Evolutionary conservation across 768 basidiomycete species (phyloP), one percentile per base, ranked within the genome.

Genomic region (Pleurotus djamor): DNA sequence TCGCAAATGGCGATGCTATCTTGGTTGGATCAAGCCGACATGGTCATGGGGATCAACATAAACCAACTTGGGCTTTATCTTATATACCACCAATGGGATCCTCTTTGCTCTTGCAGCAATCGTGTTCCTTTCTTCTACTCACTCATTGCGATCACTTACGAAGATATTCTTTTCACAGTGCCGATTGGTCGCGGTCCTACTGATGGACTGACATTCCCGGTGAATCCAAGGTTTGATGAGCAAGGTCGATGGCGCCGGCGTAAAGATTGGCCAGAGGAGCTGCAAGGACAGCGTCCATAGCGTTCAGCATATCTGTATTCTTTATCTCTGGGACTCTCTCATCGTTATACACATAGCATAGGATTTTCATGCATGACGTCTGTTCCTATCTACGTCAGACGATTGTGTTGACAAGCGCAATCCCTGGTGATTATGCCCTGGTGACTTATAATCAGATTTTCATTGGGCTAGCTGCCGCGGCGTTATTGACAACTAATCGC

Each of bases 181-280:
- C 81, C 82, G 17, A 71, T 80, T 44, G 79, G 79, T 57, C 73
- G 71, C 45, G 77, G 75, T 28, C 69, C 74, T 54, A 75, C 73
- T 49, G 85, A 91, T 66, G 92, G 91, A 3, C 60, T 89, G 28
- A 72, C 72, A 36, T 93, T 86, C 67, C 81, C 81, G 16, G 77
- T 79, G 9, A 94, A 93, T 66, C 89, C 89, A 41, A 81, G 92
- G 13, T 92, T 91, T 69, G 87, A 88, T 67, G 63, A 67, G 1
- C 81, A 87, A 48, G 92, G 92, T 52, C 76, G 83, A 41, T 88
- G 87, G 86, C 72, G 79, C 57, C 77, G 80, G 66, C 79, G 92
- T 38, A 74, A 71, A 28, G 88, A 90, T 58, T 93, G 92, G 92
- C 90, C 91, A 0, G 68, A 68, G 57, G 83, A 82, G 58, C 69